Evolutionary conservation across 805 yeast genomes (phyloP).

Genomic region (Wickerhamiella qilinensis): DNA sequence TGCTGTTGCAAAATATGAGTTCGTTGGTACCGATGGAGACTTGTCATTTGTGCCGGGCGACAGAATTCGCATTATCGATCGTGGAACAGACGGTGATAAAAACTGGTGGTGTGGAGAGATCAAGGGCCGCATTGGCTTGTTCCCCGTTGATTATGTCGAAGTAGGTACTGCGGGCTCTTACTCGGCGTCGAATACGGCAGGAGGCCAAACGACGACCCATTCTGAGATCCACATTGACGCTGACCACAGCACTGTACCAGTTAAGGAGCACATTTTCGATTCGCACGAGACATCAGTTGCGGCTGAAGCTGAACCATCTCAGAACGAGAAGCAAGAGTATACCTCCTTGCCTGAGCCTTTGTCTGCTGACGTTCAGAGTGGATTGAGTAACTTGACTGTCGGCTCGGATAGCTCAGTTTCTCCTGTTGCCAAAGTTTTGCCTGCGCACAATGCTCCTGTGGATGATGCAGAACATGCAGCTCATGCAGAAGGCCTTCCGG

Average conservation of each 20-base stretch:
- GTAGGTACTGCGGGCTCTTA: slow-evolving; percentile 26
- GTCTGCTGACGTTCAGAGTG: too few species aligned
- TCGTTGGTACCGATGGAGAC: slow-evolving; percentile 89
- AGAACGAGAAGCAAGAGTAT: too few species aligned
- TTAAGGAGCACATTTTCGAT: slow-evolving; percentile 5
- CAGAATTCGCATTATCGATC: slow-evolving; percentile 61
- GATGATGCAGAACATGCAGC: too few species aligned
- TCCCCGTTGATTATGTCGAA: slow-evolving; percentile 79
- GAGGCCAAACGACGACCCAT: too few species aligned
- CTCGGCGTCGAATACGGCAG: too few species aligned
- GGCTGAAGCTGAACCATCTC: too few species aligned
- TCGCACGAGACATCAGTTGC: slow-evolving; percentile 2
- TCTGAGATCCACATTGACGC: neutral
- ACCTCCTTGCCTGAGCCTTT: too few species aligned
- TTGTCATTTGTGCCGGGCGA: slow-evolving; percentile 75
- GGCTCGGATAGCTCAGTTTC: too few species aligned
- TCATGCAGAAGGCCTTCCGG: too few species aligned
- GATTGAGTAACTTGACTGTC: too few species aligned
- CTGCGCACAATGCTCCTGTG: too few species aligned
- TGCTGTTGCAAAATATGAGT: slow-evolving; percentile 48
- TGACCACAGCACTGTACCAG: neutral
- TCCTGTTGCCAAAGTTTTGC: too few species aligned
- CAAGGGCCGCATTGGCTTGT: slow-evolving; percentile 64
- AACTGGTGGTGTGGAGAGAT: slow-evolving; percentile 95
- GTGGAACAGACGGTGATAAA: slow-evolving; percentile 44